Evolutionary conservation across 1,284 basidiomycete species (phyloP).

Genomic region (Apiotrichum sp.): DNA sequence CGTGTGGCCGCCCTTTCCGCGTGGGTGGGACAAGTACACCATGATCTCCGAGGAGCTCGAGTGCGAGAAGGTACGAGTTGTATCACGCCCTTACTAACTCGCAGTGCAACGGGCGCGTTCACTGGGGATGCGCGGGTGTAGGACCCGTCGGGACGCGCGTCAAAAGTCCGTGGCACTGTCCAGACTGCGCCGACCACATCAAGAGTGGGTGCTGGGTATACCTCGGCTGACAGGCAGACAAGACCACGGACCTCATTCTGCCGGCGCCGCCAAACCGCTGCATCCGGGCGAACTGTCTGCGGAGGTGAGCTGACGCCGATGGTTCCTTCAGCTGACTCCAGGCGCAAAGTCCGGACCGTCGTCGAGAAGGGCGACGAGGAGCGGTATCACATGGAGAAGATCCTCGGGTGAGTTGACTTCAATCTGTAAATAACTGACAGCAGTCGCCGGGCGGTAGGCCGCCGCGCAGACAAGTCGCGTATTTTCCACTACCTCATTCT

Average conservation of each 20-base stretch:
- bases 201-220: neutral
- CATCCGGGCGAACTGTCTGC: slow-evolving; percentile 17
- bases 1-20: slow-evolving; percentile 84
- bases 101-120: neutral
- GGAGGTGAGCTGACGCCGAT: slow-evolving; percentile 2
- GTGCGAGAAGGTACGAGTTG: slow-evolving; percentile 1
- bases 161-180: neutral
- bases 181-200: slow-evolving; percentile 2
- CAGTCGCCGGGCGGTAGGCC: no score
- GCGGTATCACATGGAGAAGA: slow-evolving; percentile 10
- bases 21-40: neutral
- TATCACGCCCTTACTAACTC: no score
- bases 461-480: neutral
- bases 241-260: slow-evolving; percentile 3
- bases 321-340: neutral
- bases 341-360: slow-evolving; percentile 11
- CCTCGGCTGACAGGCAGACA: neutral
- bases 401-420: slow-evolving; percentile 2
- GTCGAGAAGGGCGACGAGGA: slow-evolving; percentile 6
- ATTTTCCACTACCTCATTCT: slow-evolving; percentile 18
- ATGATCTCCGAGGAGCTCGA: slow-evolving; percentile 5
- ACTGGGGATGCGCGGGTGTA: slow-evolving; percentile 3
- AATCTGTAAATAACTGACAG: no score
- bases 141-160: neutral
- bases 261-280: slow-evolving; percentile 12